phyloP scores from a whole-genome alignment of 257 asterid genomes.

The Cynanchum wilfordii region DNA sequence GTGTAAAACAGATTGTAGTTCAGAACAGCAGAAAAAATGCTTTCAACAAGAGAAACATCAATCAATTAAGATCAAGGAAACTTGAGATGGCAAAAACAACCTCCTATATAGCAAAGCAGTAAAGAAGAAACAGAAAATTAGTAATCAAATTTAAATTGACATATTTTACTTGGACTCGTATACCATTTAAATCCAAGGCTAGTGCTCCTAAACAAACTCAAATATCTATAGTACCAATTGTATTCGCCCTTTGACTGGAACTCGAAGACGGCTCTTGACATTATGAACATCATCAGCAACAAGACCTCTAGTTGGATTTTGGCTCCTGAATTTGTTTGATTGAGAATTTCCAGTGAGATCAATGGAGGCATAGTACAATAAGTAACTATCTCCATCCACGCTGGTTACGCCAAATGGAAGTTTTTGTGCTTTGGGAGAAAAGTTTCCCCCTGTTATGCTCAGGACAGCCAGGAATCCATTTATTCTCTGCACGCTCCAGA shows the following conservation, averaged over 20 bases:
- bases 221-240: constrained; percentile 49
- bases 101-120: not conserved
- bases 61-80: not conserved
- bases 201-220: not conserved
- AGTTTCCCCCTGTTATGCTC: constrained; percentile 60
- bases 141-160: not conserved
- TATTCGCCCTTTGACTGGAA: constrained; percentile 78
- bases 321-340: constrained; percentile 34
- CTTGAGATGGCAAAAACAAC: not conserved
- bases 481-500: constrained; percentile 44
- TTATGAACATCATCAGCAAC: constrained; percentile 29
- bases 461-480: constrained; percentile 83
- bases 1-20: not conserved
- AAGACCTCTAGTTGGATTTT: constrained; percentile 29
- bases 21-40: not conserved
- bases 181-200: not conserved
- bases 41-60: not conserved
- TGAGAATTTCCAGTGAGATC: constrained; percentile 42
- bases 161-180: not conserved
- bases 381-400: constrained; percentile 62
- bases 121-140: not conserved
- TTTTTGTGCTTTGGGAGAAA: constrained; percentile 68
- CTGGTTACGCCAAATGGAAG: constrained; percentile 77
- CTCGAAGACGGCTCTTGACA: constrained; percentile 46
- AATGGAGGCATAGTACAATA: constrained; percentile 66